Base-by-base conservation (phyloP, 2,329 filamentous ascomycete species). In the Colletotrichum karsti region DNA sequence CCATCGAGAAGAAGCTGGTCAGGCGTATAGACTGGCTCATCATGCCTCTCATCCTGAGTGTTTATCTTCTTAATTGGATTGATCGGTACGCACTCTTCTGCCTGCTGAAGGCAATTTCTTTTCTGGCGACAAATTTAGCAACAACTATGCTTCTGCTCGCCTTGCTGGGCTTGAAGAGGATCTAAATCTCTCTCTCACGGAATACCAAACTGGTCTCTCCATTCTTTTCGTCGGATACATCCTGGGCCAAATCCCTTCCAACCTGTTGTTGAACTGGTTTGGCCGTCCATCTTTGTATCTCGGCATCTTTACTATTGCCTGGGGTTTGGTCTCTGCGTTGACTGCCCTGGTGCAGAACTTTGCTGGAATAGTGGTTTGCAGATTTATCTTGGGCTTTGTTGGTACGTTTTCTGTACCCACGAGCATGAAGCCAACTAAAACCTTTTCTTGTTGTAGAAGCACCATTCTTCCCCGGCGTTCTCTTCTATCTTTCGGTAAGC, bases 381-480 rank as follows among this genome's bases (percentile, higher is more conserved):
- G 80, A 41, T 81, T 82, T 70, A 77, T 79, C 63, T 72, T 81
- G 1, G 80, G 80, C 15, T 76, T 81, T 58, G 74, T 80, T 24
- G 84, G 59, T 68, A 33, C 9, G 28, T 26, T n/a, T 7, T 22
- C 24, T 46, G 57, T 33, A 4, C 3, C 8, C 13, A 15, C 7
- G 26, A 35, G 48, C 26, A 0, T 15, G 12, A 13, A 10, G 10
- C 33, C 22, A 24, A 26, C 18, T 39, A 6, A 18, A 15, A n/a
- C 13, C 5, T 10, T 6, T 7, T 1, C 8, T 12, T 35, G 13
- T 12, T 35, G 13, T 12, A 63, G 66, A 86, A 73, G 84, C 84
- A 1, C 81, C 83, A 2, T 85, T 84, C 73, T 80, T 84, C 39
- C 83, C 84, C 0, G 85, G 84, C n/a, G 82, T 61, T 4, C 15